These are phyloP conservation scores for Saccharomycopsis olivae DNA, from an alignment of 805 yeast genomes.

Conservation along the genomic window DNA sequence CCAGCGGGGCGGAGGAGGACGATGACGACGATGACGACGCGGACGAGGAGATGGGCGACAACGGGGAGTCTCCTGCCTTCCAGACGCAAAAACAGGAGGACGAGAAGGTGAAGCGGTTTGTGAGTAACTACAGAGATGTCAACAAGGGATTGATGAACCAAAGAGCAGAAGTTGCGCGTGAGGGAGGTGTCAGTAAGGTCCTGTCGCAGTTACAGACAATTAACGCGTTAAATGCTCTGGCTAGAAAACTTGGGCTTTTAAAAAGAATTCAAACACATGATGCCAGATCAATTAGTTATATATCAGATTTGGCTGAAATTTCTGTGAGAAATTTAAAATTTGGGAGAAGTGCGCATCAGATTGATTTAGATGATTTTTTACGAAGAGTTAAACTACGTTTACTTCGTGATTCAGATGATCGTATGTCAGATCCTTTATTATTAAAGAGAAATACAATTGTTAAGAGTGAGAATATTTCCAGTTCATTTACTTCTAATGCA, in stretches of 20 bases:
- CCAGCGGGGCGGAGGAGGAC: too few species aligned
- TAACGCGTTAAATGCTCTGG: slow-evolving; percentile 35
- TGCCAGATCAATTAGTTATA: slow-evolving; percentile 49
- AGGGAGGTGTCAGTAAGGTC: slow-evolving; percentile 45
- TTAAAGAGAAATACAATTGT: slow-evolving; percentile 17
- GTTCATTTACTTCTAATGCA: slow-evolving; percentile 8
- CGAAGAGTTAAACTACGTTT: slow-evolving; percentile 29
- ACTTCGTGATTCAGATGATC: slow-evolving; percentile 23
- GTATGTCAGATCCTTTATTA: slow-evolving; percentile 3
- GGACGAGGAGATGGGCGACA: too few species aligned
- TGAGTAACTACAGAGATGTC: slow-evolving; percentile 10
- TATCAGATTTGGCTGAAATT: slow-evolving; percentile 51
- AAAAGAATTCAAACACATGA: slow-evolving; percentile 46
- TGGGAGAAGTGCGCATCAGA: slow-evolving; percentile 42
- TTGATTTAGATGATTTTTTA: slow-evolving; percentile 39
- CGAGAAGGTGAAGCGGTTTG: slow-evolving; percentile 7
- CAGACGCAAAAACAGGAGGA: too few species aligned
- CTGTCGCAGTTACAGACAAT: slow-evolving; percentile 33
- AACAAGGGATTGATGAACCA: slow-evolving; percentile 21
- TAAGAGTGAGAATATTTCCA: neutral
- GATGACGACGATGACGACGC: too few species aligned
- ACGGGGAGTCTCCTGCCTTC: too few species aligned
- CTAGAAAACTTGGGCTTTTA: slow-evolving; percentile 28
- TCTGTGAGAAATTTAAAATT: slow-evolving; percentile 52
- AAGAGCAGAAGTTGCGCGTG: slow-evolving; percentile 43